These are phyloP conservation scores for Scytalidium lignicola DNA, from an alignment of 2,329 filamentous ascomycete species.

Conservation along the genomic window DNA sequence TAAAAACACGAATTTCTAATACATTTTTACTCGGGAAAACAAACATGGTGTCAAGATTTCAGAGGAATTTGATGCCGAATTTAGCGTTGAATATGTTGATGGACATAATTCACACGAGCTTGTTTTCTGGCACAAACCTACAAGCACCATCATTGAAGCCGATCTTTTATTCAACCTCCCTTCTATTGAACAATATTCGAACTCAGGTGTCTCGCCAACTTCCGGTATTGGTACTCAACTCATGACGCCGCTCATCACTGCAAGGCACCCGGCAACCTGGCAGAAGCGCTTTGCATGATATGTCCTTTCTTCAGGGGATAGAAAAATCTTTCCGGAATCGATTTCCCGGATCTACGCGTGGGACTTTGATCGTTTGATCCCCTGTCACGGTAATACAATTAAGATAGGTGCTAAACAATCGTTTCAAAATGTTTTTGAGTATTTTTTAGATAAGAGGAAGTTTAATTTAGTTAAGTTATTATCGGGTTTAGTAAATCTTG, in stretches of 20 bases:
- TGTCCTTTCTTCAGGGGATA: constrained; percentile 10
- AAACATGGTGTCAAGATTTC: constrained; percentile 36
- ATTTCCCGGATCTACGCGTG: constrained; percentile 50
- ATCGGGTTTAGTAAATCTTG: too few relatives aligned
- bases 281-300: constrained; percentile 63
- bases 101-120: constrained; percentile 44
- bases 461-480: too few relatives aligned
- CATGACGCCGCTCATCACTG: constrained; percentile 42
- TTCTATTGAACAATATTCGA: constrained; percentile 56
- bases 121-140: constrained; percentile 57
- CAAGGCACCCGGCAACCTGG: constrained; percentile 42
- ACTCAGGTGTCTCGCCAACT: constrained; percentile 37
- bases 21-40: constrained; percentile 2
- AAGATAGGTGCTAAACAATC: constrained; percentile 50
- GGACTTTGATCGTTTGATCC: constrained; percentile 62
- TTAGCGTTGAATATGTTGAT: constrained; percentile 58
- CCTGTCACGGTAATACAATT: constrained; percentile 66
- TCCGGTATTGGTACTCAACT: constrained; percentile 51
- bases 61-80: constrained; percentile 58
- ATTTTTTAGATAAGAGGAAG: constrained; percentile 38
- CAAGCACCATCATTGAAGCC: constrained; percentile 55
- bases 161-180: constrained; percentile 65
- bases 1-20: neutral
- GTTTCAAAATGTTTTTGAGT: constrained; percentile 55
- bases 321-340: constrained; percentile 45